Percentiles rank a stretch among this genome's conserved stretches.
phyloP scores from a whole-genome alignment of 441 rosid species.

The Rhodomyrtus psidioides region DNA sequence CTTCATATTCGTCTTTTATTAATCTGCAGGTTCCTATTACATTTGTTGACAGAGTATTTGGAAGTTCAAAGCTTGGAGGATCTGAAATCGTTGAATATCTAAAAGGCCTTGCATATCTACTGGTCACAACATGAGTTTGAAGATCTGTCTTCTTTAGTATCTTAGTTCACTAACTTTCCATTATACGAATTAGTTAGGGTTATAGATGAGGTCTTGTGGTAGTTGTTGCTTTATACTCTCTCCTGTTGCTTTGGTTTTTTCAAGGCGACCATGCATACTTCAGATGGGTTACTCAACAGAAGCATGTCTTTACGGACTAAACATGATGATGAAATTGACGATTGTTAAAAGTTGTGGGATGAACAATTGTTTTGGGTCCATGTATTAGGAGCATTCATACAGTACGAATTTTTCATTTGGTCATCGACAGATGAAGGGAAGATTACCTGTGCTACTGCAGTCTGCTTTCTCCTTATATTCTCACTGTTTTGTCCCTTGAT shows the following conservation, averaged over 20 bases:
- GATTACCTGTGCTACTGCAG: neutral
- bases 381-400: neutral
- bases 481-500: neutral
- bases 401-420: neutral
- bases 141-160: neutral
- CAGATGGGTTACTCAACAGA: neutral
- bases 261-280: neutral
- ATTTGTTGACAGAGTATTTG: constrained; percentile 88
- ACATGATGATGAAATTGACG: neutral
- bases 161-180: neutral
- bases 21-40: constrained; percentile 84
- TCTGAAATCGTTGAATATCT: constrained; percentile 94
- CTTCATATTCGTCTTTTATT: neutral
- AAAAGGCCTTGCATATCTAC: constrained; percentile 80
- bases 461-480: neutral
- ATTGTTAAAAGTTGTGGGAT: neutral
- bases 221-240: neutral
- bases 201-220: neutral
- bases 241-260: neutral
- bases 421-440: neutral
- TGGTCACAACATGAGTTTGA: constrained; percentile 55
- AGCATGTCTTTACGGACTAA: neutral
- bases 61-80: constrained; percentile 97
- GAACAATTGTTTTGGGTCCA: neutral
- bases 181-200: neutral